These are phyloP conservation scores for Mycothermus thermophilus DNA, from an alignment of 495 filamentous ascomycete genomes.

Conservation along the genomic window DNA sequence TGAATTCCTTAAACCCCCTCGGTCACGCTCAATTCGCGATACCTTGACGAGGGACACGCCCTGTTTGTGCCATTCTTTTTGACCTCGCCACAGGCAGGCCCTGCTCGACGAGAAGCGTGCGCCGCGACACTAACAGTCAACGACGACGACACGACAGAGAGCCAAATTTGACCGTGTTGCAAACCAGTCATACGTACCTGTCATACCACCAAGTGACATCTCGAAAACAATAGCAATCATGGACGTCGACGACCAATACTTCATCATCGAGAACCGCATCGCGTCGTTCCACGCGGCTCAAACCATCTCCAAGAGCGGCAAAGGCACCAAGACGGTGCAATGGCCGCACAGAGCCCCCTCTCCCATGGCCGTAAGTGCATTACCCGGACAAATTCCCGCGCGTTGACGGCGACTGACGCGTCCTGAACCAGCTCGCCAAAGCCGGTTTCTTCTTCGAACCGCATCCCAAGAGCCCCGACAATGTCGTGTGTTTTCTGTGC, in stretches of 20 bases:
- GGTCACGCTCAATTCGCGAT: no score
- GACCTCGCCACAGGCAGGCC: no score
- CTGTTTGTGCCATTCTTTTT: no score
- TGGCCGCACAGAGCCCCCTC: constrained; percentile 66
- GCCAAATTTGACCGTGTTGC: no score
- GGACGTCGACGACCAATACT: constrained; percentile 24
- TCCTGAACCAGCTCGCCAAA: constrained; percentile 51
- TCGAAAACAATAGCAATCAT: constrained; percentile 12
- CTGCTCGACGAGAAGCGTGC: no score
- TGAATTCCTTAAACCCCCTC: no score
- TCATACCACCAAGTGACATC: no score
- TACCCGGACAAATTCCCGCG: neutral
- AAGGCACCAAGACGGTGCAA: constrained; percentile 40
- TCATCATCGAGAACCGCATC: constrained; percentile 56
- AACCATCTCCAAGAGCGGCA: constrained; percentile 39
- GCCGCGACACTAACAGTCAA: no score
- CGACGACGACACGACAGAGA: no score
- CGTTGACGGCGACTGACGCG: constrained; percentile 5
- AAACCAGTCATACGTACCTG: no score
- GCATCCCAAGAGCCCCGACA: constrained; percentile 58
- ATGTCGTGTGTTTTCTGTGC: constrained; percentile 81
- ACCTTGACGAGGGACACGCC: no score
- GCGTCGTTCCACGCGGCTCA: constrained; percentile 53
- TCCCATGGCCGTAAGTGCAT: constrained; percentile 47
- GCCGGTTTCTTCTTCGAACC: constrained; percentile 88